These are phyloP conservation scores for Metschnikowia dekortorum DNA, from an alignment of 805 yeast species.

Conservation along the genomic window DNA sequence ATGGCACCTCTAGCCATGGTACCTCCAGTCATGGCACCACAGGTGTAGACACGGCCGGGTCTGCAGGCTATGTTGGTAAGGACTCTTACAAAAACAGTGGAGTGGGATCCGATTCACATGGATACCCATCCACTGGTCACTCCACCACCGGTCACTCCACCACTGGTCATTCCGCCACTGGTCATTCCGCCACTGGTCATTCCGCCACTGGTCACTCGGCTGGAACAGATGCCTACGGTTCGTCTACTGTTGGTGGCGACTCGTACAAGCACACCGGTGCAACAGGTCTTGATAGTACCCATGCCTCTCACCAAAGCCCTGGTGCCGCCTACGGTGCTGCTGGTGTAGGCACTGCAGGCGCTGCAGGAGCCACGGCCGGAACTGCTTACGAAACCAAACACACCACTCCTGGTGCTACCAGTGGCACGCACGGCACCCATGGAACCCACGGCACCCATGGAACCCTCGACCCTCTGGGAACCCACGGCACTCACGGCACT, in stretches of 20 bases:
- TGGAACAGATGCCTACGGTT: slow-evolving; percentile 6
- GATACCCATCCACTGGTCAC: slow-evolving; percentile 2
- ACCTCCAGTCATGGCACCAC: neutral
- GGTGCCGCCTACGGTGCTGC: slow-evolving; percentile 13
- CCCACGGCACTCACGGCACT: neutral
- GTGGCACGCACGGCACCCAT: neutral
- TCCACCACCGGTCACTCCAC: neutral
- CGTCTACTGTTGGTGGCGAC: slow-evolving; percentile 5
- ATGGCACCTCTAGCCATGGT: slow-evolving; percentile 5
- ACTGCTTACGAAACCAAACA: slow-evolving; percentile 11
- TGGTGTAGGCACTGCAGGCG: slow-evolving; percentile 11
- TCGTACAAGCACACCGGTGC: neutral
- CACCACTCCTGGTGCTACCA: neutral
- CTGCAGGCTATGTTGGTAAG: slow-evolving; percentile 15
- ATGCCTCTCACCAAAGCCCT: slow-evolving; percentile 5
- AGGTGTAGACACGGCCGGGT: slow-evolving; percentile 14
- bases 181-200: neutral
- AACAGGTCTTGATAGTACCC: neutral
- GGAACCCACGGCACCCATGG: slow-evolving; percentile 3
- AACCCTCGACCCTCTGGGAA: neutral
- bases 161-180: no score
- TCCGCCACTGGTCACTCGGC: neutral
- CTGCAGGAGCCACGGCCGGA: slow-evolving; percentile 12
- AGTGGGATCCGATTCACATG: slow-evolving; percentile 13
- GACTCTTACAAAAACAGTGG: slow-evolving; percentile 14